Evolutionary conservation across 768 basidiomycete genomes (phyloP), one percentile per base, ranked within the genome.

Genomic region (Mycena amicta): DNA sequence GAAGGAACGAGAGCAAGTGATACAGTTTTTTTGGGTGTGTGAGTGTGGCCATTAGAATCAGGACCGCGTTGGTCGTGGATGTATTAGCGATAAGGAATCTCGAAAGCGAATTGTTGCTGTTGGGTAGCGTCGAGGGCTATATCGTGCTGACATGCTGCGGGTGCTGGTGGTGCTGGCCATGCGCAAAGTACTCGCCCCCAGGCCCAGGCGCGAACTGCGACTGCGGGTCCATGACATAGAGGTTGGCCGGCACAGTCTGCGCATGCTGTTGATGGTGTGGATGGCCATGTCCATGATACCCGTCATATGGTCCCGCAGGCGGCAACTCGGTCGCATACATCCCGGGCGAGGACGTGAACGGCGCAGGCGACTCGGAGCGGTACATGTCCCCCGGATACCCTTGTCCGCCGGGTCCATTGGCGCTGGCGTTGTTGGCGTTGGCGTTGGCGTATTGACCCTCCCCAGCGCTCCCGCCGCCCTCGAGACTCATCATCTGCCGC

Each of bases 401-500:
- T 37, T 63, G 61, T 28, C 25, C 15, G 52, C 46, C 47, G 68
- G 74, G 71, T 72, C 74, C 55, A 49, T 59, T 66, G 64, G n/a
- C n/a, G n/a, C n/a, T n/a, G n/a, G n/a, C n/a, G n/a, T n/a, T n/a
- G n/a, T n/a, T n/a, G n/a, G n/a, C n/a, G n/a, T n/a, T n/a, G n/a
- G n/a, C n/a, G n/a, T n/a, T n/a, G 26, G 40, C 55, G 46, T 59
- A 53, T 53, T 64, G 56, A 52, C 57, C 56, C 20, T 61, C 30
- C 49, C 37, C 64, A 33, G 62, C 61, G 28, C 25, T 12, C 51
- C 46, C 47, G 68, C 74, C 71, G 72, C 74, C 55, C 45, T 59
- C 66, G 64, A 73, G 68, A 49, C 62, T 70, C 73, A 74, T 74
- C 75, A 81, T 77, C 68, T 75, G 74, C 64, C 74, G 63, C 76